Percentiles rank a stretch among this genome's conserved stretches.
These are phyloP conservation scores for Alternaria angustiovoidea DNA, from an alignment of 2,329 filamentous ascomycete species.

Conservation along the genomic window DNA sequence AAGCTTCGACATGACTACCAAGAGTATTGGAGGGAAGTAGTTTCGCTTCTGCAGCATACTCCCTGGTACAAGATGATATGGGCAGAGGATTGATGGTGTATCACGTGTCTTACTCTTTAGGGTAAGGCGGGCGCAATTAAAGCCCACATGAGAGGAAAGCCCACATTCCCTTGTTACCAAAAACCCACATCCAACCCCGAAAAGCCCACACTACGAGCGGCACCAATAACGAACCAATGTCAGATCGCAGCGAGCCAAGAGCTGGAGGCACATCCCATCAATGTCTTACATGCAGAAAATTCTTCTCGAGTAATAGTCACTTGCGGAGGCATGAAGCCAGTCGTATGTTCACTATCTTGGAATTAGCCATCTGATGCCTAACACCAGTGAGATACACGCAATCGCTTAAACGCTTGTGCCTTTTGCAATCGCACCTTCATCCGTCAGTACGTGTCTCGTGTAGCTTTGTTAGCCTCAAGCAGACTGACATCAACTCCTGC, in stretches of 20 bases:
- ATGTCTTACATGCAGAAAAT: neutral
- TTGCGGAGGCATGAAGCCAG: neutral
- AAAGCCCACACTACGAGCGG: neutral
- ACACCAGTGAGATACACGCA: neutral
- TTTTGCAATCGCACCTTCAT: neutral
- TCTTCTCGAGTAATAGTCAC: neutral
- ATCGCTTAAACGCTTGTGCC: neutral
- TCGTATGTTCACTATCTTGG: neutral
- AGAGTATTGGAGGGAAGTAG: neutral
- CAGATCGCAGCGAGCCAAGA: neutral
- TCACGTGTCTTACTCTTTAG: slow-evolving; percentile 3
- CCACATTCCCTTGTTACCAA: slow-evolving; percentile 4
- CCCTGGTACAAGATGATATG: neutral
- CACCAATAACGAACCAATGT: neutral
- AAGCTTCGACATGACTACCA: neutral
- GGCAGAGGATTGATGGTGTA: neutral
- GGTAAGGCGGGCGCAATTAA: slow-evolving; percentile 8
- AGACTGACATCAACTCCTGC: neutral
- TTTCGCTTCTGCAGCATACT: neutral
- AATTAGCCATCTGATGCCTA: neutral
- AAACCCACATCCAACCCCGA: neutral
- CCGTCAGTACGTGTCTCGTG: neutral
- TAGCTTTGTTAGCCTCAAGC: neutral
- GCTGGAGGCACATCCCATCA: neutral
- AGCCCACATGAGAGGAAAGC: slow-evolving; percentile 18